phyloP scores from a whole-genome alignment of 352 stramenopile species.

The Plasmopara viticola region DNA sequence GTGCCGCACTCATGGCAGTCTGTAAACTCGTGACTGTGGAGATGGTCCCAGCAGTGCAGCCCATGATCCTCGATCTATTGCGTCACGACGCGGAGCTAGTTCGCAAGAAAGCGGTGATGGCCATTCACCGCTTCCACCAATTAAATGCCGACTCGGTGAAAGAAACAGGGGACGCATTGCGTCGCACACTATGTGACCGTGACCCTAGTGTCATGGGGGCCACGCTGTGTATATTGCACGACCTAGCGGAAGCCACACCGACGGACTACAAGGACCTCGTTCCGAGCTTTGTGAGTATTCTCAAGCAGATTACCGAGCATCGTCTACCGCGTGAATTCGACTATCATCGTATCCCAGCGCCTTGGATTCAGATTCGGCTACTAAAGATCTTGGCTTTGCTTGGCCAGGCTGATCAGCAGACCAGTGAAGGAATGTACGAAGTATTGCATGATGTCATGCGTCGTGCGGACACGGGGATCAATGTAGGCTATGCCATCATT shows the following conservation, averaged over 20 bases:
- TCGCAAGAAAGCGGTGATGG: slow-evolving; percentile 98
- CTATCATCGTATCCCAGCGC: slow-evolving; percentile 98
- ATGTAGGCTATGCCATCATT: slow-evolving; percentile 99
- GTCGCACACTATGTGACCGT: slow-evolving; percentile 96
- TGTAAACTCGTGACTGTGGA: slow-evolving; percentile 96
- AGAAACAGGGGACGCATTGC: slow-evolving; percentile 89
- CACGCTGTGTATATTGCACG: slow-evolving; percentile 90
- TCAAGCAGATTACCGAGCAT: slow-evolving; percentile 99
- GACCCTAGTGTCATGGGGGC: slow-evolving; percentile 98
- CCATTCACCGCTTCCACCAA: slow-evolving; percentile 97
- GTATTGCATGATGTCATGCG: slow-evolving; percentile 98
- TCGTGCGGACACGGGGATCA: slow-evolving; percentile 98
- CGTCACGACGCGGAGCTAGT: slow-evolving; percentile 95
- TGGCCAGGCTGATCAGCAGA: slow-evolving; percentile 90
- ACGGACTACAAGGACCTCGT: slow-evolving; percentile 98
- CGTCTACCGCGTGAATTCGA: slow-evolving; percentile 97
- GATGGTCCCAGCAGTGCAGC: slow-evolving; percentile 96
- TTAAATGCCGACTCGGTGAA: slow-evolving; percentile 91
- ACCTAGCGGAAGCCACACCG: slow-evolving; percentile 87
- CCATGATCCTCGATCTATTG: slow-evolving; percentile 94
- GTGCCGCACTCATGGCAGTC: slow-evolving; percentile 92
- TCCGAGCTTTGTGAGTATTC: slow-evolving; percentile 96
- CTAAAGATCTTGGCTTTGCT: slow-evolving; percentile 96
- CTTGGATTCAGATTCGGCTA: slow-evolving; percentile 99
- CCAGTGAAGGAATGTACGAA: slow-evolving; percentile 99